These are phyloP conservation scores for Scenedesmus sp. DNA, from an alignment of 163 green algal genomes.

Conservation along the genomic window DNA sequence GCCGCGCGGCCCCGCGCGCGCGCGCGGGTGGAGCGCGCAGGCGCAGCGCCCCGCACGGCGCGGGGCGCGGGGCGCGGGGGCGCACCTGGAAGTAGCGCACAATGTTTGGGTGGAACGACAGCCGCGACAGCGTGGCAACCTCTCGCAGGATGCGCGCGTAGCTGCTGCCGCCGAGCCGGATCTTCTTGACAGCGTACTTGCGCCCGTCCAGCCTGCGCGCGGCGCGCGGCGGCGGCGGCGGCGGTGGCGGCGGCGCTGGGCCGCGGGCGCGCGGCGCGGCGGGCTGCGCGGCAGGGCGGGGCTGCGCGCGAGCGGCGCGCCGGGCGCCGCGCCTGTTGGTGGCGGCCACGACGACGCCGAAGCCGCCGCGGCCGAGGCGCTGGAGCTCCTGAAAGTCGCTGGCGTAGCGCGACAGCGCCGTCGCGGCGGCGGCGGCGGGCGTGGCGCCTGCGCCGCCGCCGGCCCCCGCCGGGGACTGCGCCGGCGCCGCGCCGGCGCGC, in stretches of 20 bases:
- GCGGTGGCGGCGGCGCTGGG: too few relatives aligned
- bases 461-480: not conserved
- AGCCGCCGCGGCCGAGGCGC: slow-evolving; percentile 82
- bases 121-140: slow-evolving; percentile 86
- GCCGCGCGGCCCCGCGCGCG: too few relatives aligned
- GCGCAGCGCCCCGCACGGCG: slow-evolving; percentile 24
- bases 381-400: slow-evolving; percentile 84
- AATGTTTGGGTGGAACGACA: slow-evolving; percentile 93
- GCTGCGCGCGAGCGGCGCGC: too few relatives aligned
- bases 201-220: slow-evolving; percentile 75
- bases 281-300: too few relatives aligned
- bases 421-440: not conserved
- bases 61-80: too few relatives aligned
- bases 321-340: slow-evolving; percentile 76
- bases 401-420: slow-evolving; percentile 65
- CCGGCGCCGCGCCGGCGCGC: too few relatives aligned
- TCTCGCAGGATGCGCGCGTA: slow-evolving; percentile 88
- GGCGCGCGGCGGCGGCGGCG: too few relatives aligned
- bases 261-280: too few relatives aligned
- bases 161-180: slow-evolving; percentile 66
- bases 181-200: slow-evolving; percentile 95
- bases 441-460: not conserved
- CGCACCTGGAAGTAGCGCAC: slow-evolving; percentile 93
- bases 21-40: too few relatives aligned
- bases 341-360: slow-evolving; percentile 88